Evolutionary conservation across 345 rosid genomes (phyloP).

Genomic region (Ceriops decandra): DNA sequence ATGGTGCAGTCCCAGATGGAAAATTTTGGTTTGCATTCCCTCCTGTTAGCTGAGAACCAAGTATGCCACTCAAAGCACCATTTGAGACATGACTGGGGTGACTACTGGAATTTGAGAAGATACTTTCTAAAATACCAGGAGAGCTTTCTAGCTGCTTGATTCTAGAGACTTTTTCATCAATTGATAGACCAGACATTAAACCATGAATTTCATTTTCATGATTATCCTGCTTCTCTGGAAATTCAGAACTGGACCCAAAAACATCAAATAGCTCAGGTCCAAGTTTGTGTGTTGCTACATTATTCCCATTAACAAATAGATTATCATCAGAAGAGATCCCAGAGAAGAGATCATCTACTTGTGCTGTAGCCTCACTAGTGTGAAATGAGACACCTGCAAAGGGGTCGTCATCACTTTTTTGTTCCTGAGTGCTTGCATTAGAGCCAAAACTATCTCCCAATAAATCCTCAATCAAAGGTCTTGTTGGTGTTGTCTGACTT

Average conservation of each 20-base stretch:
- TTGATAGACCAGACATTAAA: constrained; percentile 69
- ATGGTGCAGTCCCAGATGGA: constrained; percentile 54
- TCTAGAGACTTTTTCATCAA: constrained; percentile 40
- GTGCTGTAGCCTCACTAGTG: constrained; percentile 21
- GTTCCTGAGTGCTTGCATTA: constrained; percentile 33
- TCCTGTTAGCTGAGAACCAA: constrained; percentile 46
- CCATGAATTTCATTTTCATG: constrained; percentile 40
- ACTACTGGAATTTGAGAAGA: constrained; percentile 41
- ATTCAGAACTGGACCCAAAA: constrained; percentile 45
- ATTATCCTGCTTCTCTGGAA: constrained; percentile 40
- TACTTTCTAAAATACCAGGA: constrained; percentile 38
- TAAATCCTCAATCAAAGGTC: constrained; percentile 65
- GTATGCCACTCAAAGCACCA: constrained; percentile 46
- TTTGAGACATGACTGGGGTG: constrained; percentile 33
- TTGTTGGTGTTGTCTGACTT: constrained; percentile 29
- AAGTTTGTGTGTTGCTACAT: constrained; percentile 20
- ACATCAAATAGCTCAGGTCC: constrained; percentile 56
- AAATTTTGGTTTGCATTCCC: constrained; percentile 42
- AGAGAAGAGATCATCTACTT: constrained; percentile 59
- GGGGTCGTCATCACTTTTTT: constrained; percentile 62
- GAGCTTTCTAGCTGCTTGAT: constrained; percentile 39
- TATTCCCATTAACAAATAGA: constrained; percentile 36
- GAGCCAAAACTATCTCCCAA: constrained; percentile 56
- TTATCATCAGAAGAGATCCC: constrained; percentile 69
- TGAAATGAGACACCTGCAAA: constrained; percentile 89